These are phyloP conservation scores for Ogataea paradorogensis DNA, from an alignment of 805 yeast genomes.

Conservation along the genomic window DNA sequence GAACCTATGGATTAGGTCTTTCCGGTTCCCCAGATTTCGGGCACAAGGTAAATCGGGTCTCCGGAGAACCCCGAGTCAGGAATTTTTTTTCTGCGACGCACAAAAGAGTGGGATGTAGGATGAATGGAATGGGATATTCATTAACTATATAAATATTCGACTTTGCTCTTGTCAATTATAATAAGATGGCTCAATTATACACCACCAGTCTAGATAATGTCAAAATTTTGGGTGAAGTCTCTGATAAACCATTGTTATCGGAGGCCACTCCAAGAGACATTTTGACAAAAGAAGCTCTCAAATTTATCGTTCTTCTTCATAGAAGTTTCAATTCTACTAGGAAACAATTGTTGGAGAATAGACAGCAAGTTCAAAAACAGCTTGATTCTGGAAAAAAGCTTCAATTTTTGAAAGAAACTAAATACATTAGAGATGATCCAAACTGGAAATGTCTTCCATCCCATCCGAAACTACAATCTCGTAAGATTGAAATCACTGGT, in stretches of 20 bases:
- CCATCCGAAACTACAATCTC: constrained; percentile 69
- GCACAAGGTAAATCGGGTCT: constrained; percentile 9
- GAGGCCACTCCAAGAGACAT: constrained; percentile 50
- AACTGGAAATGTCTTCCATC: constrained; percentile 74
- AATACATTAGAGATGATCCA: constrained; percentile 63
- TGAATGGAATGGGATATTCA: constrained; percentile 12
- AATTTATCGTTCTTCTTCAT: constrained; percentile 69
- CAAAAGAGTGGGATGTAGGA: constrained; percentile 11
- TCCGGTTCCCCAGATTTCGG: constrained; percentile 12
- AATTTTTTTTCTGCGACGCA: constrained; percentile 7
- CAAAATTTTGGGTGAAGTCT: constrained; percentile 49
- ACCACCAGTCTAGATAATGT: constrained; percentile 45
- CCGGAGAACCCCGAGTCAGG: constrained; percentile 12
- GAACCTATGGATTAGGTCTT: not conserved
- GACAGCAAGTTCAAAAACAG: constrained; percentile 56
- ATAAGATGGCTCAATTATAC: constrained; percentile 27
- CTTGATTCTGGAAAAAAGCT: constrained; percentile 63
- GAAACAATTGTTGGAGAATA: constrained; percentile 54
- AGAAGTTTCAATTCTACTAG: constrained; percentile 67
- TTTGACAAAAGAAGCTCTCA: constrained; percentile 56
- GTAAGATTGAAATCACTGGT: constrained; percentile 82
- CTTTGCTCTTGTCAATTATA: not conserved
- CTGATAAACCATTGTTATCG: constrained; percentile 33
- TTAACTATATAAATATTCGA: constrained; percentile 1
- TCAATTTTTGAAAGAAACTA: constrained; percentile 67